Evolutionary conservation across 1,139 yeast genomes (phyloP).

Genomic region (Pichia sp.): DNA sequence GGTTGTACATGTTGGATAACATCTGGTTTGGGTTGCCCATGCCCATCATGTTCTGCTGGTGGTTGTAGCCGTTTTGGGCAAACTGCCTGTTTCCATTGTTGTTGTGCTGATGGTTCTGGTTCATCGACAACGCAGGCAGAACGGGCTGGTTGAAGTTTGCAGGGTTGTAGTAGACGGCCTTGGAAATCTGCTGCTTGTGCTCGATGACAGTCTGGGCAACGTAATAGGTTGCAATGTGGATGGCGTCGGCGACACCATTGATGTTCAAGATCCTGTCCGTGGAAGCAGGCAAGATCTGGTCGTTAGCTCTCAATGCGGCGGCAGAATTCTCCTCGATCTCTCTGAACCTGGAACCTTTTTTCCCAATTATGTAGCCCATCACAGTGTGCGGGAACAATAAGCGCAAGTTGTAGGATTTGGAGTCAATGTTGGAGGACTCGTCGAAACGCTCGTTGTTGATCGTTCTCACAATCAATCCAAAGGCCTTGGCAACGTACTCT

Average conservation of each 20-base stretch:
- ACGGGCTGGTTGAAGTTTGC: conserved; percentile 38
- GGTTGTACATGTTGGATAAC: conserved; percentile 23
- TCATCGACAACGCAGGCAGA: conserved; percentile 14
- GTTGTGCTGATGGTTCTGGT: conserved; percentile 2
- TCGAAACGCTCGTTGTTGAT: conserved; percentile 67
- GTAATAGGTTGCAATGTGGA: conserved; percentile 78
- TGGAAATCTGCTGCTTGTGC: conserved; percentile 52
- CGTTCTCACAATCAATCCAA: conserved; percentile 68
- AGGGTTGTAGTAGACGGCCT: conserved; percentile 60
- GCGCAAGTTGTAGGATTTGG: conserved; percentile 55
- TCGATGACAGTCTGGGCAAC: conserved; percentile 64
- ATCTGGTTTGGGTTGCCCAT: conserved; percentile 22
- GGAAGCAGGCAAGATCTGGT: conserved; percentile 68
- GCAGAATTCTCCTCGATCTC: conserved; percentile 84
- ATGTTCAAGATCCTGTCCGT: conserved; percentile 74
- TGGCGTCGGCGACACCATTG: conserved; percentile 81
- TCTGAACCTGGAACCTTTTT: conserved; percentile 67
- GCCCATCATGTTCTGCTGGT: conserved; percentile 22
- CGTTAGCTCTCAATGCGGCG: conserved; percentile 75
- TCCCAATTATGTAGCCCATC: conserved; percentile 82
- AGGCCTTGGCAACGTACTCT: conserved; percentile 79
- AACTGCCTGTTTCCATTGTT: conserved; percentile 9
- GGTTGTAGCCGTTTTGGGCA: conserved; percentile 4
- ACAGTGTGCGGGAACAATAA: conserved; percentile 74
- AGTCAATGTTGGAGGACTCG: conserved; percentile 53